These are phyloP conservation scores for Exobasidium cylindrosporum DNA, from an alignment of 1,284 basidiomycete genomes.

Conservation along the genomic window DNA sequence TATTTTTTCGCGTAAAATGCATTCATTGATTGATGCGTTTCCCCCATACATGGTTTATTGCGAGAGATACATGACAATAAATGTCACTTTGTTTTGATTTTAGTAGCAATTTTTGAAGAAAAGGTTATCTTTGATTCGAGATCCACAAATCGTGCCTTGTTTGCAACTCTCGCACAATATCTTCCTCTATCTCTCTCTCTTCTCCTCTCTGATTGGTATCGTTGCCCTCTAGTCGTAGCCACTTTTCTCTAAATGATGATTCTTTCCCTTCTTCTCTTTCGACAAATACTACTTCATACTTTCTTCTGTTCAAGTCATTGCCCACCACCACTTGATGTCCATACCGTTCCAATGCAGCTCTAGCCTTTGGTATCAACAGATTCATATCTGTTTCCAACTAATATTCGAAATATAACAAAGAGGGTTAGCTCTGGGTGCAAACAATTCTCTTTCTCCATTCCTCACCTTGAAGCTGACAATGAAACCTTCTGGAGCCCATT, in stretches of 20 bases:
- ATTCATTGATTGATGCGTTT: too few relatives aligned
- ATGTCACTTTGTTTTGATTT: too few relatives aligned
- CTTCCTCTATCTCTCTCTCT: slow-evolving; percentile 76
- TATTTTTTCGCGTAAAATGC: too few relatives aligned
- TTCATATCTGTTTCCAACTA: slow-evolving; percentile 87
- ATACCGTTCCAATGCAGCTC: slow-evolving; percentile 81
- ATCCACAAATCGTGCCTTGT: slow-evolving; percentile 73
- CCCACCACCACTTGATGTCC: slow-evolving; percentile 97
- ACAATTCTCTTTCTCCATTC: background rate
- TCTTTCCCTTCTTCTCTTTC: slow-evolving; percentile 7
- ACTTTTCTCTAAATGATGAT: slow-evolving; percentile 3
- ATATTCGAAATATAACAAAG: background rate
- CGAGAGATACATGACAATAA: too few relatives aligned
- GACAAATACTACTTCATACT: slow-evolving; percentile 88
- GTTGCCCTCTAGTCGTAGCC: background rate
- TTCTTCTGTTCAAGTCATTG: slow-evolving; percentile 84
- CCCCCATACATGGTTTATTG: too few relatives aligned
- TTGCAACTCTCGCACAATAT: slow-evolving; percentile 76
- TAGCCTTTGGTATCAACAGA: slow-evolving; percentile 85
- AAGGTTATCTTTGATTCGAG: background rate
- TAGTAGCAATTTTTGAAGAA: too few relatives aligned
- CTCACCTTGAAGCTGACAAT: slow-evolving; percentile 93
- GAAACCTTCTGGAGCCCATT: slow-evolving; percentile 88
- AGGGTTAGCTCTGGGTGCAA: background rate
- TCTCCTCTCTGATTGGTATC: slow-evolving; percentile 38